Evolutionary conservation across 345 rosid genomes (phyloP), one percentile per base, ranked within the genome.

Genomic region (Hibiscus tridactylites): DNA sequence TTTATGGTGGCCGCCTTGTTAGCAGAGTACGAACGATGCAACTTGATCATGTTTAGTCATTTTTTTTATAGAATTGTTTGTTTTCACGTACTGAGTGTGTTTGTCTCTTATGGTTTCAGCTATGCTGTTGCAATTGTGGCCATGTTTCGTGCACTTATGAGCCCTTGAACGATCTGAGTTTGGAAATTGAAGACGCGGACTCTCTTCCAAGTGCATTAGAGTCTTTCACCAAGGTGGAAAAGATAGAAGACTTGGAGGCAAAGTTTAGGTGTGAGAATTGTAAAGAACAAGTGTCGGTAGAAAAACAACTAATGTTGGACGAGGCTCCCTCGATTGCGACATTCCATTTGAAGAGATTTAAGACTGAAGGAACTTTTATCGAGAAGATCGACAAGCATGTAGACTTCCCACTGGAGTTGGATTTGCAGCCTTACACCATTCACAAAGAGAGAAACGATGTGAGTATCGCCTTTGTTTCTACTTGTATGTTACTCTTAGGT

Each of bases 281-380:
- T 85, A 77, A 88, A 42, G 81, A 82, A 71, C 80, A 82, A 75
- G 96, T 87, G 28, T 76, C 86, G 0, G 82, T 79, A 84, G 93
- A 87, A 81, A 96, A 92, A 76, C 96, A 88, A 68, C 91, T 96
- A 74, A 74, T 83, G 83, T 77, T 96, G 75, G 94, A 88, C 49
- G 82, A 77, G 74, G 85, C 80, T 44, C 97, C 99, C 47, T 58
- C 78, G 52, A 78, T 91, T 80, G 92, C 88, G 53, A 78, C 89
- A 74, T 84, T 96, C 65, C 96, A 89, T 78, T 80, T 96, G 63
- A 96, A 96, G 82, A 89, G 97, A 78, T 96, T 96, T 84, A 96
- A 92, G 78, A 83, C 72, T 56, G 89, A 85, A 77, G 97, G 97
- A 10, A 29, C 33, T 16, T 80, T 10, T 70, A 80, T 89, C 72